Base-by-base conservation (phyloP, 2,329 filamentous ascomycete species). In the Diaporthe humulicola region DNA sequence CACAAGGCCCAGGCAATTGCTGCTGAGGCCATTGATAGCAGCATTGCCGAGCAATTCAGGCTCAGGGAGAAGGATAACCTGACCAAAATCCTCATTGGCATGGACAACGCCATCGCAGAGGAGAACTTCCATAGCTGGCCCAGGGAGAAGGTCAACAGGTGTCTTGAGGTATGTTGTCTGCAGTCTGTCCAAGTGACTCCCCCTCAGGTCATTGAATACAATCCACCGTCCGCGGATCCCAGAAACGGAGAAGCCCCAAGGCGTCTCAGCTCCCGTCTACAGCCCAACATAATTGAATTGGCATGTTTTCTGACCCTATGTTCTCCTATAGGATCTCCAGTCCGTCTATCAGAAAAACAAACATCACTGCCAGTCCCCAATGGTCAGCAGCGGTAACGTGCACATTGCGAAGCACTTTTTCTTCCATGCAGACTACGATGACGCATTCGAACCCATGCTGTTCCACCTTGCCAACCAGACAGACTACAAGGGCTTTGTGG, bases 401-500 rank as follows among this genome's bases (percentile, higher is more conserved):
- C 15, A 45, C 1, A n/a, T 58, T 8, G 60, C 71, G 22, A 42
- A 54, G 19, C 71, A 69, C 22, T 70, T 69, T 19, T 19, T 70
- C 4, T 38, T 40, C 19, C 60, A 73, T 17, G n/a, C 42, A 28
- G 48, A 73, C 38, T 73, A 58, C 22, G 71, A 70, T 12, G 61
- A 70, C 30, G 28, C 58, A 7, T 60, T 58, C 42, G 38, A 48
- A 14, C 52, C 61, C 17, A 54, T 64, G 33, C 70, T 72, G 12
- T 72, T 72, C 42, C 61, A 70, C 19, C 61, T 73, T 30, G 30
- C 33, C 38, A 69, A 57, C 12, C 42, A 28, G 7, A 22, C n/a
- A 2, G 54, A 70, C 40, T 40, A 25, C 61, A 52, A 54, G 10
- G 60, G 12, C 5, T 50, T 70, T 7, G 40, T 73, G 1, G 25